Evolutionary conservation across 2,329 filamentous ascomycete species (phyloP).

Genomic region (Penicillium sumatraense): DNA sequence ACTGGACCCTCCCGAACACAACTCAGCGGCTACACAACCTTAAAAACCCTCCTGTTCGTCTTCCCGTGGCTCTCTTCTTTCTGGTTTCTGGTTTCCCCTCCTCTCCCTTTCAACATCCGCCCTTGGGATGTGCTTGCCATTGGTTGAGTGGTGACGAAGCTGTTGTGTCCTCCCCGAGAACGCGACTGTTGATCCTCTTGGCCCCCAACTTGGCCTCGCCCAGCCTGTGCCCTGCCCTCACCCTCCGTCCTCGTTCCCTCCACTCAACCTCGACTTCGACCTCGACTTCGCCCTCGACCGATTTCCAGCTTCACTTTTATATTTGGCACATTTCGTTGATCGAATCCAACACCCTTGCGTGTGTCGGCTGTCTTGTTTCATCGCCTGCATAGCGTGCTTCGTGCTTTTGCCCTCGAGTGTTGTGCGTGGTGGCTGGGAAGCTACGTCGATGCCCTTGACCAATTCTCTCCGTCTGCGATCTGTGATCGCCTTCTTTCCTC

Average conservation of each 20-base stretch:
- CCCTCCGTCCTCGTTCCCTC: not conserved
- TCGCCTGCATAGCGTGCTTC: slow-evolving; percentile 5
- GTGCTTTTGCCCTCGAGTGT: not conserved
- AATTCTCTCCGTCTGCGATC: slow-evolving; percentile 7
- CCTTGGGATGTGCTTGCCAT: slow-evolving; percentile 9
- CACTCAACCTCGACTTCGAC: not conserved
- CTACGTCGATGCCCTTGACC: slow-evolving; percentile 6
- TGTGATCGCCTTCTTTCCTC: slow-evolving; percentile 9
- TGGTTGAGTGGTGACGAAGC: slow-evolving; percentile 14
- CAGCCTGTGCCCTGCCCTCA: not conserved
- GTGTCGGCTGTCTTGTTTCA: not conserved
- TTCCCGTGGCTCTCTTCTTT: not conserved
- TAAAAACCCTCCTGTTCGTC: slow-evolving; percentile 5
- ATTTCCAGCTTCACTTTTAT: not conserved
- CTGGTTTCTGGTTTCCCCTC: too few species aligned
- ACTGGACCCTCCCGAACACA: slow-evolving; percentile 3
- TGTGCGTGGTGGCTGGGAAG: not conserved
- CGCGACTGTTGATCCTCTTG: not conserved
- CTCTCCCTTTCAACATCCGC: not conserved
- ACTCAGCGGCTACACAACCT: slow-evolving; percentile 10
- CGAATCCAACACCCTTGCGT: slow-evolving; percentile 5
- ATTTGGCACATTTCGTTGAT: not conserved
- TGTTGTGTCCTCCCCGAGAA: not conserved
- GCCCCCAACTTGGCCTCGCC: not conserved
- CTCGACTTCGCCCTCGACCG: too few species aligned